These are phyloP conservation scores for Lonicera japonica DNA, from an alignment of 129 eudicot genomes.

Conservation along the genomic window DNA sequence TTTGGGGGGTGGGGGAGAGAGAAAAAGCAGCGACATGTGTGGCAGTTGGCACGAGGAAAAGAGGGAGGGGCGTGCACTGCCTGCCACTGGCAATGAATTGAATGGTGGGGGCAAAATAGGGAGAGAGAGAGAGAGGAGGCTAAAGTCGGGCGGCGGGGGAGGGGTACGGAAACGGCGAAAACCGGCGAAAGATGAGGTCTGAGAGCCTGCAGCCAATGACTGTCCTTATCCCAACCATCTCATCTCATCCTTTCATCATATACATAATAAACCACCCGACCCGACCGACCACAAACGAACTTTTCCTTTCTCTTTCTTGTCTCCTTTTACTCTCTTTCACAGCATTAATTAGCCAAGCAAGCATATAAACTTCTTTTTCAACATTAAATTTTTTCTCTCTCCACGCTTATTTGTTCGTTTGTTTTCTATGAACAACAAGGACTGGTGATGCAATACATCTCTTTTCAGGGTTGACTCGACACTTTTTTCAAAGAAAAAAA, in stretches of 20 bases:
- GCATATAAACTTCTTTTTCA: too few species aligned
- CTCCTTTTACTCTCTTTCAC: not conserved
- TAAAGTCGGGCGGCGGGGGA: constrained; percentile 29
- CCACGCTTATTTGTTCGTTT: too few species aligned
- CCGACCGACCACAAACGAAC: not conserved
- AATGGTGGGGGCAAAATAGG: too few species aligned
- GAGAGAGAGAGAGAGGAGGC: too few species aligned
- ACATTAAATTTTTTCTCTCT: too few species aligned
- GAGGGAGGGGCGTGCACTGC: constrained; percentile 28
- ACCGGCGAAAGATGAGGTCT: not conserved
- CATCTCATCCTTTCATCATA: not conserved
- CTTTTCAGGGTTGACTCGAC: too few species aligned
- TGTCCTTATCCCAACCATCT: not conserved
- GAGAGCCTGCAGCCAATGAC: not conserved
- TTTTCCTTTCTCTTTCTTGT: not conserved
- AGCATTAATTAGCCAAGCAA: too few species aligned
- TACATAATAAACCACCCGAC: not conserved
- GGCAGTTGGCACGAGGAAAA: constrained; percentile 19
- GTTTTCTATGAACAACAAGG: too few species aligned
- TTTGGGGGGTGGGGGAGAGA: too few species aligned
- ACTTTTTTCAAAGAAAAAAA: too few species aligned
- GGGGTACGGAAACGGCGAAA: constrained; percentile 26
- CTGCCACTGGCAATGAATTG: too few species aligned
- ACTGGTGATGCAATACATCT: too few species aligned
- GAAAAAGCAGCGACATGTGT: constrained; percentile 3